Conservation (phyloP, 176 grass and related monocot genomes). For the Hsuehochloa calcarea region DNA sequence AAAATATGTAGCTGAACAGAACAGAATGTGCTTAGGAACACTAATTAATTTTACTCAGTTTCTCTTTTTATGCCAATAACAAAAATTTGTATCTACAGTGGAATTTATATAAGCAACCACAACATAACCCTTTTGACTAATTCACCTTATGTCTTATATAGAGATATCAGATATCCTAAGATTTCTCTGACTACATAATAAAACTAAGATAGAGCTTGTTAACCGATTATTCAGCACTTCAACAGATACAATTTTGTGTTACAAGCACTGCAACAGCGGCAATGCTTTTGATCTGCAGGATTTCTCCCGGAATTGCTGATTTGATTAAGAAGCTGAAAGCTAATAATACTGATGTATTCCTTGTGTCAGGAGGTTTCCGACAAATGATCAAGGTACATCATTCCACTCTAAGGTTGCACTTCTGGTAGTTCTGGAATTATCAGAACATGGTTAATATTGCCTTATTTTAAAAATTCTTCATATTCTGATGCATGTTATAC, state of each 20-base stretch:
- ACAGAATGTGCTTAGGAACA: neutral
- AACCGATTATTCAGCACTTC: neutral
- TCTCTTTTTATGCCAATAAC: neutral
- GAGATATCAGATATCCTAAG: neutral
- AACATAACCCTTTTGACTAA: neutral
- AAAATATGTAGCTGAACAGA: neutral
- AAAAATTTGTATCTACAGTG: neutral
- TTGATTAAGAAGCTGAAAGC: constrained; percentile 71
- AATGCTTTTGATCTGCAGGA: constrained; percentile 43
- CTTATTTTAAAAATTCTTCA: neutral
- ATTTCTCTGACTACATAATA: neutral
- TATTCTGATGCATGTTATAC: neutral
- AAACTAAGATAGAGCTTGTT: neutral
- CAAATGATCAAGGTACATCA: constrained; percentile 88
- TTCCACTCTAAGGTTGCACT: neutral
- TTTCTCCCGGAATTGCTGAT: constrained; percentile 79
- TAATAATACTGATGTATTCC: constrained; percentile 74
- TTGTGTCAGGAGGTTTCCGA: constrained; percentile 87
- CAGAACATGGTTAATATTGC: neutral
- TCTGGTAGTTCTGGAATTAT: constrained; percentile 4
- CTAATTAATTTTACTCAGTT: neutral
- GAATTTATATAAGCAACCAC: neutral
- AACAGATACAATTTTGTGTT: neutral
- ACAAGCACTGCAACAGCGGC: neutral
- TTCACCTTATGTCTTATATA: neutral